These are phyloP conservation scores for Mortierella claussenii DNA, from an alignment of 192 early-diverging fungal genomes.

Conservation along the genomic window DNA sequence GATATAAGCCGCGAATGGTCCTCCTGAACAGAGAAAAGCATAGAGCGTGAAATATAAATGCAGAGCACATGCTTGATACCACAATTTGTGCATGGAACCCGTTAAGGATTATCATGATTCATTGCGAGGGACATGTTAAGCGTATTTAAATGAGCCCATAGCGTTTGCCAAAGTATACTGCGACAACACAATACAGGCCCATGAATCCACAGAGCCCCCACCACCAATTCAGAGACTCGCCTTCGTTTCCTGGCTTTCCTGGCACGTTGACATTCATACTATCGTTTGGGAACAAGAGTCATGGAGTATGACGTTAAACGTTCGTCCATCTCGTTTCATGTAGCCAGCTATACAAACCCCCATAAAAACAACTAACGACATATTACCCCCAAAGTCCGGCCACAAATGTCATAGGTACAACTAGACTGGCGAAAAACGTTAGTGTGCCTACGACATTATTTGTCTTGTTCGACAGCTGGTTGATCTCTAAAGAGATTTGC, in stretches of 20 bases:
- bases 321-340: too few species aligned
- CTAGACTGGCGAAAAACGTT: constrained; percentile 63
- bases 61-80: too few species aligned
- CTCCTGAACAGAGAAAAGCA: too few species aligned
- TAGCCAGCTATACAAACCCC: too few species aligned
- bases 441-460: constrained; percentile 59
- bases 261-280: constrained; percentile 73
- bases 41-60: too few species aligned
- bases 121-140: too few species aligned
- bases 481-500: constrained; percentile 81
- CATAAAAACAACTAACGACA: background rate
- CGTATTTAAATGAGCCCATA: constrained; percentile 47
- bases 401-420: constrained; percentile 69
- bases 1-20: too few species aligned
- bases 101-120: too few species aligned
- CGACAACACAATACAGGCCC: constrained; percentile 28
- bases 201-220: constrained; percentile 23
- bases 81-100: too few species aligned
- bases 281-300: too few species aligned
- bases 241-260: constrained; percentile 53
- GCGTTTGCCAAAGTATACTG: constrained; percentile 29
- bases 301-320: too few species aligned
- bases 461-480: constrained; percentile 62
- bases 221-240: constrained; percentile 25
- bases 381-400: constrained; percentile 68